Evolutionary conservation across 2,329 filamentous ascomycete species (phyloP).

Genomic region (Pestalotiopsis sp.): DNA sequence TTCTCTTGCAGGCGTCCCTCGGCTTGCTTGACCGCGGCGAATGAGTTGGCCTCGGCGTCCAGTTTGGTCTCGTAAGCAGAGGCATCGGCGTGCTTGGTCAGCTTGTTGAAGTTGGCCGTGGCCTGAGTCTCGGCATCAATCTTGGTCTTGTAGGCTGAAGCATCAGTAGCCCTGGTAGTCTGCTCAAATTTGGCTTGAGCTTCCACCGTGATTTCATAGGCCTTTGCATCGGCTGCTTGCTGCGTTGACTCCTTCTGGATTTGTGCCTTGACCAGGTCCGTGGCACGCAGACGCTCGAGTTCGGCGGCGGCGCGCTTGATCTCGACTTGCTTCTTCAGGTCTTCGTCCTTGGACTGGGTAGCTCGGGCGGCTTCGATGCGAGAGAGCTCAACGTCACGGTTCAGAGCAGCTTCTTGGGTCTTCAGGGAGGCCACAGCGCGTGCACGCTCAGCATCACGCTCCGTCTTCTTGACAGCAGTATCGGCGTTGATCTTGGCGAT

Average conservation of each 20-base stretch:
- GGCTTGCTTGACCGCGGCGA: slow-evolving; percentile 47
- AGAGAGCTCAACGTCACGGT: slow-evolving; percentile 74
- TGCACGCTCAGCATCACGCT: slow-evolving; percentile 81
- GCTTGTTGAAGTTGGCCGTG: slow-evolving; percentile 37
- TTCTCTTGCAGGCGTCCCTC: slow-evolving; percentile 59
- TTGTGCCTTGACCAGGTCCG: slow-evolving; percentile 76
- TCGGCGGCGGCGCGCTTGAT: slow-evolving; percentile 77
- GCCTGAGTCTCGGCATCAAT: slow-evolving; percentile 48
- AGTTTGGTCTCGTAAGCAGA: slow-evolving; percentile 47
- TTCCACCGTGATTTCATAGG: slow-evolving; percentile 67
- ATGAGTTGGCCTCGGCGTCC: slow-evolving; percentile 43
- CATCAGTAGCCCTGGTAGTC: slow-evolving; percentile 61
- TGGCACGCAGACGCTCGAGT: slow-evolving; percentile 77
- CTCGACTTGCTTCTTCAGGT: slow-evolving; percentile 79
- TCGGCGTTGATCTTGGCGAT: slow-evolving; percentile 84
- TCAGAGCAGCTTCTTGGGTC: slow-evolving; percentile 72
- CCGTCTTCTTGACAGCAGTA: slow-evolving; percentile 82
- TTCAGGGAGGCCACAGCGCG: slow-evolving; percentile 76
- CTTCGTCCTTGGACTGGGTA: slow-evolving; percentile 77
- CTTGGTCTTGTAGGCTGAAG: slow-evolving; percentile 53
- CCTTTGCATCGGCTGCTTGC: slow-evolving; percentile 66
- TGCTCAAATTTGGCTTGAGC: slow-evolving; percentile 58
- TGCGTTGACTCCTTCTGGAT: slow-evolving; percentile 70
- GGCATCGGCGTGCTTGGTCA: slow-evolving; percentile 52
- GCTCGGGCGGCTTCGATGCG: slow-evolving; percentile 73